Evolutionary conservation across 2,329 filamentous ascomycete species (phyloP).

Genomic region (Blastomyces parvus): DNA sequence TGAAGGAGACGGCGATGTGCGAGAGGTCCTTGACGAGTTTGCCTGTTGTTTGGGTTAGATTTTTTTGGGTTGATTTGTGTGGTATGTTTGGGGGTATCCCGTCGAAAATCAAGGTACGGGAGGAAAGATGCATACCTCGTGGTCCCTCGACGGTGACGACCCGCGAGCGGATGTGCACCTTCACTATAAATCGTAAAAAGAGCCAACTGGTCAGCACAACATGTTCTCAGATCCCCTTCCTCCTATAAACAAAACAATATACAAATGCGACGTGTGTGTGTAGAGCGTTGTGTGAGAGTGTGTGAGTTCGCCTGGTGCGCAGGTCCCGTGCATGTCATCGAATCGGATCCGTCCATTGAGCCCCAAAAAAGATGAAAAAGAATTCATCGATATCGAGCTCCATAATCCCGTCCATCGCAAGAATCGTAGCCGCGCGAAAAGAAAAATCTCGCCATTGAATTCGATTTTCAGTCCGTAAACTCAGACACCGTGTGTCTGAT

Average conservation of each 20-base stretch:
- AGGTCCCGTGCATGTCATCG: neutral
- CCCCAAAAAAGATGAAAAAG: neutral
- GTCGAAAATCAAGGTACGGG: neutral
- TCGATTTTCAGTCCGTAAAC: neutral
- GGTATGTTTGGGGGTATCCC: neutral
- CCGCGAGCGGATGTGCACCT: conserved; percentile 94
- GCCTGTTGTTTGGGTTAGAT: conserved; percentile 42
- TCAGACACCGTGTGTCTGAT: neutral
- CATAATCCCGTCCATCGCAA: too few species aligned
- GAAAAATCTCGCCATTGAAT: neutral
- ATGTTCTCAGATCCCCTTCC: neutral
- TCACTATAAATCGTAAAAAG: conserved; percentile 55
- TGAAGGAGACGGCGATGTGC: conserved; percentile 95
- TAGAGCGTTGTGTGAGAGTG: neutral
- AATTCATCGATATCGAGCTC: neutral
- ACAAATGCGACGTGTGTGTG: neutral
- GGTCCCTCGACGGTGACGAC: conserved; percentile 95
- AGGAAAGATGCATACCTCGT: conserved; percentile 53
- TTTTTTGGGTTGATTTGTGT: neutral
- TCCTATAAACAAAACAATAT: neutral
- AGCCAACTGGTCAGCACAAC: conserved; percentile 16
- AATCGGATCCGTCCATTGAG: neutral
- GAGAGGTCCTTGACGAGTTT: conserved; percentile 95
- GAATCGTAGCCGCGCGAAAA: too few species aligned
- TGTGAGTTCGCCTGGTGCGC: neutral